Evolutionary conservation across 257 asterid genomes (phyloP), one percentile per base, ranked within the genome.

Genomic region (Ilex asprella): DNA sequence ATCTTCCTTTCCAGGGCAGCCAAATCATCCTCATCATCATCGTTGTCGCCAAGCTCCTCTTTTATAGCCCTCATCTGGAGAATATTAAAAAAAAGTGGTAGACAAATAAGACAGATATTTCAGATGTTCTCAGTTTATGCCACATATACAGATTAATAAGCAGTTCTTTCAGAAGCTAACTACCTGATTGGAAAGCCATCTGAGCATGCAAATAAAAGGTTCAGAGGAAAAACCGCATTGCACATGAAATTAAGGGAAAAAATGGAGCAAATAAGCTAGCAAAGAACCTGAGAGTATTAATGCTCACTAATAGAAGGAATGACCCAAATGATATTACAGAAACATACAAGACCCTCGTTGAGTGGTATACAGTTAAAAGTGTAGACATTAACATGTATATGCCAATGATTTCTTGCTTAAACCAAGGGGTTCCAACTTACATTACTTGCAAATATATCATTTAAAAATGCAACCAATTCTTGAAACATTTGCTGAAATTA

Each of bases 41-140:
- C 95, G 75, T 93, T 89, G 74, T 89, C 99, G 51, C 96, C 96
- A 55, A 93, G 96, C 71, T 87, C 99, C 85, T 93, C 97, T 80
- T 93, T 87, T 76, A 89, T 93, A 60, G 99, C 99, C 72, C 95
- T 81, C 99, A 89, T 93, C 99, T 93, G 75, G 79, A 56, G 70
- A 56, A 74, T 70, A 78, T 66, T 43, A 35, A 79, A 16, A 49
- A 35, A 53, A 53, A 73, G 63, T 67, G 53, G 62, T 16, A 31
- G 13, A 32, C 46, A 27, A 30, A 35, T 70, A 54, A 49, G 60
- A 64, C 58, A 65, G n/a, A 56, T 2, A 58, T 29, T 67, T 62
- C 63, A 54, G 68, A 70, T 52, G 15, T 7, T 7, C 52, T 46
- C 4, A 46, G 10, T 46, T 46, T 10, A 46, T 11, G 13, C n/a